Conservation (phyloP, 768 basidiomycete genomes). For the Termitomyces eurrhizus region DNA sequence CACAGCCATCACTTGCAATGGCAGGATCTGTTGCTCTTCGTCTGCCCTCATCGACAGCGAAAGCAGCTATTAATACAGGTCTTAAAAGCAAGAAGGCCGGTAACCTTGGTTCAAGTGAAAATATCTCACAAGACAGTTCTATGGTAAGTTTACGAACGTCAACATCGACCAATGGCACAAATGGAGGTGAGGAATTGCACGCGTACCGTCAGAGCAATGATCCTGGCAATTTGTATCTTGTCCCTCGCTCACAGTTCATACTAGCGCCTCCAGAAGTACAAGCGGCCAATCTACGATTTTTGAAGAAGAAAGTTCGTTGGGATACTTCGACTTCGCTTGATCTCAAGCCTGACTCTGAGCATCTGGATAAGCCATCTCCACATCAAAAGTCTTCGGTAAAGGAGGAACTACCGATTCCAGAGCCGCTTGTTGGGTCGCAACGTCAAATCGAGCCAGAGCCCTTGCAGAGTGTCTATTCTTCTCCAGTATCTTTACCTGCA, state of each 20-base stretch:
- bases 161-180: not conserved
- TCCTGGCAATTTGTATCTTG: conserved; percentile 23
- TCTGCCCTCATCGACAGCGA: not conserved
- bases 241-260: conserved; percentile 15
- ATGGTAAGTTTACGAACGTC: not conserved
- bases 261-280: conserved; percentile 24
- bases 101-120: not conserved
- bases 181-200: conserved; percentile 12
- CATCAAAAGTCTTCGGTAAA: not conserved
- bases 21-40: conserved; percentile 3
- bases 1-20: not conserved
- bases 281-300: conserved; percentile 23
- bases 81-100: not conserved
- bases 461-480: not conserved
- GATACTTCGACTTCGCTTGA: conserved; percentile 5
- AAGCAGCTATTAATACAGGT: not conserved
- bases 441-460: not conserved
- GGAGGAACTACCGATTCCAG: not conserved
- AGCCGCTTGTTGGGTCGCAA: not conserved
- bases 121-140: not conserved
- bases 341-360: conserved; percentile 5
- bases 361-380: not conserved
- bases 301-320: conserved; percentile 17
- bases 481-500: not conserved
- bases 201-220: conserved; percentile 22